Evolutionary conservation across 2,329 filamentous ascomycete genomes (phyloP).

Genomic region (Fusarium nematophilum): DNA sequence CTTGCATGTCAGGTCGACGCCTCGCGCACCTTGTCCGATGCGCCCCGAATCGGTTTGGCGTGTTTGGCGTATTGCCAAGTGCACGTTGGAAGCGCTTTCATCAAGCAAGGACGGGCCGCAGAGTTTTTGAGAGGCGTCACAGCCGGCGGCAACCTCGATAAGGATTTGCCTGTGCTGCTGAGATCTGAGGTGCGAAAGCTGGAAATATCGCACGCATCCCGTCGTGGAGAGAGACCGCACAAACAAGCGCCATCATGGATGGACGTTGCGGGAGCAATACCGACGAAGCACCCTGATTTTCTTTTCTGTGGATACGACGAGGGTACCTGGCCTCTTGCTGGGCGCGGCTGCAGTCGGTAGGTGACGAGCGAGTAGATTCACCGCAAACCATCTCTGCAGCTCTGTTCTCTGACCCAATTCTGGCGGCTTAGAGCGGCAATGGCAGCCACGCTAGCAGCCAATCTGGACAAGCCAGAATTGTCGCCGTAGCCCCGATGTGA

Average conservation of each 20-base stretch:
- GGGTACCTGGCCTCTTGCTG: constrained; percentile 30
- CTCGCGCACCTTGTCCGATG: constrained; percentile 31
- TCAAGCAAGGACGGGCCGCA: constrained; percentile 9
- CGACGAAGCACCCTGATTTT: constrained; percentile 18
- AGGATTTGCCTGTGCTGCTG: constrained; percentile 4
- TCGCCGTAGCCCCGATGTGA: constrained; percentile 43
- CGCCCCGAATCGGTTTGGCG: constrained; percentile 21
- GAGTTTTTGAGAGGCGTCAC: constrained; percentile 27
- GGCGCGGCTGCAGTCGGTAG: constrained; percentile 31
- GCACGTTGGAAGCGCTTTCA: constrained; percentile 18
- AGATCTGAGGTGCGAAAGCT: not conserved
- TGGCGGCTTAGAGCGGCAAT: constrained; percentile 47
- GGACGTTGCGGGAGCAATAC: constrained; percentile 4
- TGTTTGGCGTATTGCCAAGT: constrained; percentile 10
- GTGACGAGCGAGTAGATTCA: constrained; percentile 34
- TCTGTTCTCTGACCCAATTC: constrained; percentile 32
- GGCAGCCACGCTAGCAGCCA: constrained; percentile 39
- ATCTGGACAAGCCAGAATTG: constrained; percentile 32
- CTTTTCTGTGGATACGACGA: constrained; percentile 40
- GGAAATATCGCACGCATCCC: constrained; percentile 5
- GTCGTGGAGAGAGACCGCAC: not conserved
- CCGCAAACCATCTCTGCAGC: constrained; percentile 35
- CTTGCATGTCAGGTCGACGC: constrained; percentile 35
- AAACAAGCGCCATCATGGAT: too few relatives aligned
- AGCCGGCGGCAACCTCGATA: constrained; percentile 20